Evolutionary conservation across 2,329 filamentous ascomycete genomes (phyloP).

Genomic region (Aspergillus amoenus): DNA sequence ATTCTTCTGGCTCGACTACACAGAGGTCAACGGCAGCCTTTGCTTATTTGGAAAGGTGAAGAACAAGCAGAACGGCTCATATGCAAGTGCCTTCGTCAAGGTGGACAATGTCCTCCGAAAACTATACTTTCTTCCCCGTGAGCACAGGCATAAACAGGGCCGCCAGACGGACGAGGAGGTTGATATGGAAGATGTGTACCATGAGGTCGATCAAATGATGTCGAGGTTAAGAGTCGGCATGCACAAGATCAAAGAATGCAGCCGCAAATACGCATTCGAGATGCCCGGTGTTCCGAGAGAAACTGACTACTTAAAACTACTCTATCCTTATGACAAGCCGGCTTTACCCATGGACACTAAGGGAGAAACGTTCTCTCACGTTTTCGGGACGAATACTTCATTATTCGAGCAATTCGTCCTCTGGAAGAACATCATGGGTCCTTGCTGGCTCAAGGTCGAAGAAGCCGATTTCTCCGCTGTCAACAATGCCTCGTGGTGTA

Average conservation of each 20-base stretch:
- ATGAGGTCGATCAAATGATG: conserved; percentile 87
- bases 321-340: conserved; percentile 89
- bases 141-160: conserved; percentile 59
- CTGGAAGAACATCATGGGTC: conserved; percentile 99
- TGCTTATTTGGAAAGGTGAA: conserved; percentile 96
- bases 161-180: conserved; percentile 74
- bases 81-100: conserved; percentile 93
- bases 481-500: conserved; percentile 95
- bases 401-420: conserved; percentile 98
- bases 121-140: conserved; percentile 85
- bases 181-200: conserved; percentile 83
- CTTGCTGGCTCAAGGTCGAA: conserved; percentile 92
- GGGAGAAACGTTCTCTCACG: conserved; percentile 88
- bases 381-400: conserved; percentile 90
- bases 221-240: conserved; percentile 78
- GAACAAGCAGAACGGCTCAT: conserved; percentile 75
- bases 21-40: conserved; percentile 83
- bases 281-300: conserved; percentile 82
- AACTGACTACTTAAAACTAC: conserved; percentile 87
- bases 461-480: conserved; percentile 79
- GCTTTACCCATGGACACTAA: conserved; percentile 66
- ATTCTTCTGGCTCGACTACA: conserved; percentile 98
- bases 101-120: conserved; percentile 92
- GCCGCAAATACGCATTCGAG: conserved; percentile 94
- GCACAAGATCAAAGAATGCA: conserved; percentile 91